Percentiles rank a stretch among this genome's conserved stretches.
Evolutionary conservation across 768 basidiomycete species (phyloP).

Genomic region (Holtermannia corniformis): DNA sequence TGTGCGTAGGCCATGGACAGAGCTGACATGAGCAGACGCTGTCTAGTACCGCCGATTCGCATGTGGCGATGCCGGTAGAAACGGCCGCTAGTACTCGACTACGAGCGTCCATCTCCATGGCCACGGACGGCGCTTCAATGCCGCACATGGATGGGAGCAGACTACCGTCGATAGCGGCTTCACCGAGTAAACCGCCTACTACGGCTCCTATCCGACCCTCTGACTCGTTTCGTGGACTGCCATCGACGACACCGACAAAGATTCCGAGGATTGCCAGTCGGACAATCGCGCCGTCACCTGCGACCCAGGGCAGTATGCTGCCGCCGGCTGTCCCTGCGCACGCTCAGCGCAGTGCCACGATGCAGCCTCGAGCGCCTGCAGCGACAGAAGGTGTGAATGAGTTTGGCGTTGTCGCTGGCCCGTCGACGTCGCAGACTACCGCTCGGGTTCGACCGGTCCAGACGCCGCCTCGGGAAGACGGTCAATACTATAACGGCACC

Average conservation of each 20-base stretch:
- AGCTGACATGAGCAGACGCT: constrained; percentile 20
- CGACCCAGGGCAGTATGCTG: constrained; percentile 17
- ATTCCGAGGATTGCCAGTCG: constrained; percentile 40
- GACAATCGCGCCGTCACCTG: constrained; percentile 12
- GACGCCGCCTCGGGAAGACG: constrained; percentile 43
- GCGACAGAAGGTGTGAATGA: constrained; percentile 1
- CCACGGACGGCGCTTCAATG: constrained; percentile 5
- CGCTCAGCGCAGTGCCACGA: not conserved
- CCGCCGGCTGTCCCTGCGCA: constrained; percentile 15
- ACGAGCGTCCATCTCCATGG: constrained; percentile 8
- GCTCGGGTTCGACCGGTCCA: constrained; percentile 39
- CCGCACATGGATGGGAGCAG: constrained; percentile 1
- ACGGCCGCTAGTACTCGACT: not conserved
- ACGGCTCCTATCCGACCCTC: constrained; percentile 8
- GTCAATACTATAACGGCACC: not conserved
- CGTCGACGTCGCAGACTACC: constrained; percentile 6
- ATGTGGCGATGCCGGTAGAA: not conserved
- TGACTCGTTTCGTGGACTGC: constrained; percentile 11
- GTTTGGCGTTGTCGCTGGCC: constrained; percentile 2
- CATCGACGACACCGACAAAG: constrained; percentile 39
- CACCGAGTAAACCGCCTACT: constrained; percentile 17
- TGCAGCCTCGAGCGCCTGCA: not conserved
- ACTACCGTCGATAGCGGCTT: constrained; percentile 27
- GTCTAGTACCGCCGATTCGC: constrained; percentile 21
- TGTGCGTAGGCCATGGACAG: not conserved